A percentile compares a stretch with the other conserved stretches of the same genome.
These are phyloP conservation scores for Sicyos baderoa DNA, from an alignment of 306 rosid species.

Conservation along the genomic window DNA sequence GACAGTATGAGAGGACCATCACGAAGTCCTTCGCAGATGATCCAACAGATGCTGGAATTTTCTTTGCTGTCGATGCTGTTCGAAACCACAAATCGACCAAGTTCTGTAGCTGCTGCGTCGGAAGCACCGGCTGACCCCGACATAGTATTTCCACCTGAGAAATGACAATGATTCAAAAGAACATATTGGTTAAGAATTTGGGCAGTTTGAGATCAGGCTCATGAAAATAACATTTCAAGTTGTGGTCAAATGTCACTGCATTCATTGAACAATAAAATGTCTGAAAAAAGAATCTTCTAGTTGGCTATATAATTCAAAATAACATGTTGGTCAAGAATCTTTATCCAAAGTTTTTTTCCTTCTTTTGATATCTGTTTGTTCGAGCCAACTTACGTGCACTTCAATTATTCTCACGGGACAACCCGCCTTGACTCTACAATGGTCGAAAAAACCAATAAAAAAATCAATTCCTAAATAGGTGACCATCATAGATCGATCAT, in stretches of 20 bases:
- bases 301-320: background rate
- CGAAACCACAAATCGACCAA: conserved; percentile 83
- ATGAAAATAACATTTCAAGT: background rate
- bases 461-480: too few relatives aligned
- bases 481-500: too few relatives aligned
- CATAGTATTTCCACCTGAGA: conserved; percentile 78
- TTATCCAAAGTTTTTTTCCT: too few relatives aligned
- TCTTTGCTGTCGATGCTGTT: conserved; percentile 58
- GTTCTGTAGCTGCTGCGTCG: conserved; percentile 56
- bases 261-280: background rate
- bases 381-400: too few relatives aligned
- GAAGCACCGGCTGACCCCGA: conserved; percentile 69
- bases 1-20: conserved; percentile 80
- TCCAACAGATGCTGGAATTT: conserved; percentile 65
- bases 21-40: conserved; percentile 96
- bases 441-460: too few relatives aligned
- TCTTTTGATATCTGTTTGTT: too few relatives aligned
- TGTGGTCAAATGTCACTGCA: background rate
- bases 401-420: too few relatives aligned
- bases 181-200: background rate
- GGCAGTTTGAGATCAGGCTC: background rate
- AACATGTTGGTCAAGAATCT: too few relatives aligned
- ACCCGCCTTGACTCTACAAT: too few relatives aligned
- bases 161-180: background rate
- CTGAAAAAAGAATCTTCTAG: background rate